Base-by-base conservation (phyloP, 1,284 basidiomycete species). In the Microbotryomycetes sp. region DNA sequence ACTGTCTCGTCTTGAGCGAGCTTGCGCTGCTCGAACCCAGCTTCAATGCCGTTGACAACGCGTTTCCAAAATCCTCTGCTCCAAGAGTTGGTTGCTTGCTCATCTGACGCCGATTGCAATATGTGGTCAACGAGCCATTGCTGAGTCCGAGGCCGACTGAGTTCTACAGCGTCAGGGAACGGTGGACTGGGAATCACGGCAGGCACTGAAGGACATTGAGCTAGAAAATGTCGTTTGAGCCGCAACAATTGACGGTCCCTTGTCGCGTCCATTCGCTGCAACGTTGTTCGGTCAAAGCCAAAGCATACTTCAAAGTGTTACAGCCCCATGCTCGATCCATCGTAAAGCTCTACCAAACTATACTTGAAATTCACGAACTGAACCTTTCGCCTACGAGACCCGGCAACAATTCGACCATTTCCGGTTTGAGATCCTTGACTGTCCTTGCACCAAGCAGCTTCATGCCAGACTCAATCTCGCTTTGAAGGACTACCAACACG, bases 381-480 rank as follows among this genome's bases (percentile, higher is more conserved):
- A 50, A 23, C 9, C 27, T 9, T 23, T 50, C 48, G 21, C 48
- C 48, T 21, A 50, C 48, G 21, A 50, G 48, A 23, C 48, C 48
- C 9, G 48, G 48, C 23, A 47, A 41, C 21, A 49, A 41, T 51
- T 67, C 62, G 26, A 67, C 49, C 65, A 65, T 61, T 30, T 67
- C 62, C 5, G 65, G 62, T 41, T 52, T 61, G 13, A 67, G 52
- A 28, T 67, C 65, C 2, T 4, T 79, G 15, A 75, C 51, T 13
- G 57, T 65, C 9, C 54, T 68, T 7, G 73, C 69, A 3, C 74
- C 74, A 27, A 75, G 57, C 9, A 75, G 60, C 41, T 69, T 64
- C 74, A 75, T 74, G 0, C 71, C 72, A 29, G 68, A 72, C 13
- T 68, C 60, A 4, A 75, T 72, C 62, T 75, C 74, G 23, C 63